Percentiles rank a stretch among this genome's conserved stretches.
Evolutionary conservation across 345 rosid genomes (phyloP).

Genomic region (Acer saccharum): DNA sequence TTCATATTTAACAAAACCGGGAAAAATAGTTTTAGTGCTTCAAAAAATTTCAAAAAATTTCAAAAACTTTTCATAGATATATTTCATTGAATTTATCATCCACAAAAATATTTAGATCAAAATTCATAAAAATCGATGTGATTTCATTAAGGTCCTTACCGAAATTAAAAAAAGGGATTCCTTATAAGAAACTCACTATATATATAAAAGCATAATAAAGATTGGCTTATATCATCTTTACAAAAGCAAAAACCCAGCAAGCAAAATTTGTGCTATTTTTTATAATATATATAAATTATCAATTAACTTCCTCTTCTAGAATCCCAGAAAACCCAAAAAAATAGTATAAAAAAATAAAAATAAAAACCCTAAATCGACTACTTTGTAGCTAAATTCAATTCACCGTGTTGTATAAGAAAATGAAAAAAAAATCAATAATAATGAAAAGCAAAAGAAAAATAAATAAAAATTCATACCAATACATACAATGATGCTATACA

Average conservation of each 20-base stretch:
- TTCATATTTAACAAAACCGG: too few relatives aligned
- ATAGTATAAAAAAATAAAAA: background rate
- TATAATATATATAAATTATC: conserved; percentile 16
- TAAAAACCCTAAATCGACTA: conserved; percentile 16
- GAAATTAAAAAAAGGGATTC: too few relatives aligned
- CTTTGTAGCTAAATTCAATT: conserved; percentile 46
- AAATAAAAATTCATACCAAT: conserved; percentile 40
- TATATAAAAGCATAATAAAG: background rate
- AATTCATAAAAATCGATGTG: too few relatives aligned
- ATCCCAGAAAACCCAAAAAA: conserved; percentile 2
- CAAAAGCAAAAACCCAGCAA: background rate
- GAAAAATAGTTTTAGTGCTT: too few relatives aligned
- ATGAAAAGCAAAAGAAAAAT: background rate
- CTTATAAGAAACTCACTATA: too few relatives aligned
- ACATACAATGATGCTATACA: conserved; percentile 64
- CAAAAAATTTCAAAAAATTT: too few relatives aligned
- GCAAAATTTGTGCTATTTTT: conserved; percentile 6
- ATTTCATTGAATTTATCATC: too few relatives aligned
- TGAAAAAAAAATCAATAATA: background rate
- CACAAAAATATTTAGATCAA: too few relatives aligned
- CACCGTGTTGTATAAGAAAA: conserved; percentile 24
- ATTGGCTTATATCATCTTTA: background rate
- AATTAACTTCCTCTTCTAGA: conserved; percentile 17
- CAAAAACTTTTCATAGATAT: too few relatives aligned
- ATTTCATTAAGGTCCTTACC: too few relatives aligned